Evolutionary conservation across 2,329 filamentous ascomycete species (phyloP).

Genomic region (Rhinocladiella similis): DNA sequence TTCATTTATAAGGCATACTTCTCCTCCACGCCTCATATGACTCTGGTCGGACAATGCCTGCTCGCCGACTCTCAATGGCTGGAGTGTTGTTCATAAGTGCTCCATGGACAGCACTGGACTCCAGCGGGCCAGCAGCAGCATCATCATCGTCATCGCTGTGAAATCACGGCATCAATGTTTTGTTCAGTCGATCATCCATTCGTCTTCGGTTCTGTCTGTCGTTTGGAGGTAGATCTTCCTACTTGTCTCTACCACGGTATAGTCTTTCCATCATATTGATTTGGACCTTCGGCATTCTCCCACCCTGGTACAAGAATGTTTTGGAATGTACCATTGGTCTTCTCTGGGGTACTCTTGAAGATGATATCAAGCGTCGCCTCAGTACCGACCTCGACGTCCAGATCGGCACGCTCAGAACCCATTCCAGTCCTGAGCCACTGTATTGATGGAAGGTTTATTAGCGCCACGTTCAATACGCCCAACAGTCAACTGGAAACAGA

Average conservation of each 20-base stretch:
- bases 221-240: not conserved
- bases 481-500: too few species aligned
- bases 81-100: too few species aligned
- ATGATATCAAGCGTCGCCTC: constrained; percentile 48
- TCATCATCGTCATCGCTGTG: too few species aligned
- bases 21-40: too few species aligned
- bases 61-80: too few species aligned
- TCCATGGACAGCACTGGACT: too few species aligned
- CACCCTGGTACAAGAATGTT: constrained; percentile 43
- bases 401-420: constrained; percentile 42
- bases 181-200: too few species aligned
- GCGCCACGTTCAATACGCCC: not conserved
- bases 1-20: too few species aligned
- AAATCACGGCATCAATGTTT: too few species aligned
- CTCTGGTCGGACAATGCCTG: too few species aligned
- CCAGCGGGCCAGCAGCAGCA: too few species aligned
- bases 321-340: constrained; percentile 50
- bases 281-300: constrained; percentile 37
- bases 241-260: constrained; percentile 33
- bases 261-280: constrained; percentile 40
- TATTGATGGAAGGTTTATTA: not conserved
- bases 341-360: constrained; percentile 36
- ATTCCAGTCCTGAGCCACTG: constrained; percentile 51
- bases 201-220: not conserved
- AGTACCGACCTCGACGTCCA: constrained; percentile 42